Evolutionary conservation across 768 basidiomycete genomes (phyloP), one percentile per base, ranked within the genome.

Genomic region (Hydnum rufescens): DNA sequence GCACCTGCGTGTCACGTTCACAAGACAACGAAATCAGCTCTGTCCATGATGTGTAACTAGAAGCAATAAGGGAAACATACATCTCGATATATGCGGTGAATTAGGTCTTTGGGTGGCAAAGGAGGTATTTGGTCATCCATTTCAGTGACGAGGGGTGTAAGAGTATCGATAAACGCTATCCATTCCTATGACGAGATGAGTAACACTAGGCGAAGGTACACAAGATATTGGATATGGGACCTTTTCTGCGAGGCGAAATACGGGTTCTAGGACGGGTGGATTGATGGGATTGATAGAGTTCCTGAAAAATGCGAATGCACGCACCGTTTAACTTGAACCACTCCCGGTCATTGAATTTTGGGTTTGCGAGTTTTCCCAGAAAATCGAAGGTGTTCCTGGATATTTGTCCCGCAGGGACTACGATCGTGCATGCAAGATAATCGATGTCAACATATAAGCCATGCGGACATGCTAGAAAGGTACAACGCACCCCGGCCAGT

Each of bases 1-100:
- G 76, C 23, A 93, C 64, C 84, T 88, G 54, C n/a, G 31, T 8
- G 28, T 25, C 4, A 4, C 22, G 34, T 3, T 25, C 5, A 28
- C 16, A 18, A 19, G 29, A 8, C n/a, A 55, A 23, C 18, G 4
- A 3, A 39, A 19, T 28, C 34, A 36, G 29, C 4, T 2, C 23
- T 19, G 13, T 18, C 13, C 31, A 30, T 50, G 49, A 25, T 13
- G 23, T 25, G 23, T 26, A 30, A 18, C n/a, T 16, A 32, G 6
- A 16, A 42, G 29, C 51, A 49, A 31, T 43, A 42, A 43, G 34
- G 5, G 32, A 3, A 23, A 64, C 74, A 34, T 49, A 83, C 85
- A 63, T 96, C 93, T 43, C 92, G 78, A 62, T 95, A 93, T 36
- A 96, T 90, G 16, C 93, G 72, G 64, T 97, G 86, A 52, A 85